Evolutionary conservation across 441 rosid genomes (phyloP).

Genomic region (Populus trichocarpa): DNA sequence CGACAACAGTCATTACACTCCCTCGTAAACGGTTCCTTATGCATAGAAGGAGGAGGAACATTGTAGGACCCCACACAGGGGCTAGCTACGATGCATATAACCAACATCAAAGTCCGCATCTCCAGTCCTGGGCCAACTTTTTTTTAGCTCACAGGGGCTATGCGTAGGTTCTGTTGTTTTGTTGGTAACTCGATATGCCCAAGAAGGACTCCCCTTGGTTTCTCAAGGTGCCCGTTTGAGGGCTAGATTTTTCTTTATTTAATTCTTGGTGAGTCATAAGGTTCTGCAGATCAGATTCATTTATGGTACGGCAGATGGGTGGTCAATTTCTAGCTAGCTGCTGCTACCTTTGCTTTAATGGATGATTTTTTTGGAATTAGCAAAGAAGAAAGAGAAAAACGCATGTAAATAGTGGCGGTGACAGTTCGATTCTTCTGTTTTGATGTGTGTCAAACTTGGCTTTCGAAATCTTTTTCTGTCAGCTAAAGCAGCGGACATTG

Average conservation of each 20-base stretch:
- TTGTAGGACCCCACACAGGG: not conserved
- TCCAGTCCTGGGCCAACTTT: not conserved
- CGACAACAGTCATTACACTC: not conserved
- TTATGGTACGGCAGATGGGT: not conserved
- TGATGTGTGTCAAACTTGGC: slow-evolving; percentile 17
- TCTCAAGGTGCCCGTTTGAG: not conserved
- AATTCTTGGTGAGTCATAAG: too few species aligned
- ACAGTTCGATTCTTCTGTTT: slow-evolving; percentile 19
- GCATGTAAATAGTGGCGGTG: slow-evolving; percentile 23
- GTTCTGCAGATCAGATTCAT: not conserved
- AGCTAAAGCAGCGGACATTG: slow-evolving; percentile 10
- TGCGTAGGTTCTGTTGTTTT: not conserved
- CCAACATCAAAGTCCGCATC: not conserved
- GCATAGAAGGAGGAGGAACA: too few species aligned
- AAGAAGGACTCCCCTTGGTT: not conserved
- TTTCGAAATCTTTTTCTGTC: slow-evolving; percentile 24
- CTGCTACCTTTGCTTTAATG: not conserved
- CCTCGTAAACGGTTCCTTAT: not conserved
- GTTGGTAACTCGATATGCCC: not conserved
- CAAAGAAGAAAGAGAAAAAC: not conserved
- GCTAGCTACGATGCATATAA: not conserved
- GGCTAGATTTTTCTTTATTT: not conserved
- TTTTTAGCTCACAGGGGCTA: not conserved
- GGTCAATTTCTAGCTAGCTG: not conserved
- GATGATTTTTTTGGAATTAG: slow-evolving; percentile 13